Percentiles rank a stretch among this genome's conserved stretches.
phyloP scores from a whole-genome alignment of 176 grass and related monocot genomes.

The Canna indica region DNA sequence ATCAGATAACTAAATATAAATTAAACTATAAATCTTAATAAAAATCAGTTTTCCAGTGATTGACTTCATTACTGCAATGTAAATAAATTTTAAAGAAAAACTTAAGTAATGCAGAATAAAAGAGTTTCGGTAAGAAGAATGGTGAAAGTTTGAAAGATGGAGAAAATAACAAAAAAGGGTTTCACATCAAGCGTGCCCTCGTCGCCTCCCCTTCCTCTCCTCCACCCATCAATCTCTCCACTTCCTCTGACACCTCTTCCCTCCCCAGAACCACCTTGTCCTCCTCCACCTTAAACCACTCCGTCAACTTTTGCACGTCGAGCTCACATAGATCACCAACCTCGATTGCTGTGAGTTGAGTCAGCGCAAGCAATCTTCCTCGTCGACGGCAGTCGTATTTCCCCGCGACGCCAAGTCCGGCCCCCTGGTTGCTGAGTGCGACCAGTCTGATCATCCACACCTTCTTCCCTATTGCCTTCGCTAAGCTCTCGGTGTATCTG shows the following conservation, averaged over 20 bases:
- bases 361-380: constrained; percentile 35
- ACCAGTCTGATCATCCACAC: constrained; percentile 46
- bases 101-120: too few relatives aligned
- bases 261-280: constrained; percentile 11
- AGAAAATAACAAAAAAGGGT: too few relatives aligned
- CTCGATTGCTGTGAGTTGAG: constrained; percentile 27
- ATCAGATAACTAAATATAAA: too few relatives aligned
- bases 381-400: constrained; percentile 22
- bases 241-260: constrained; percentile 28
- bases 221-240: constrained; percentile 37
- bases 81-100: too few relatives aligned
- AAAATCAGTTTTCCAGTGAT: too few relatives aligned
- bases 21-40: too few relatives aligned
- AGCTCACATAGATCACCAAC: constrained; percentile 66
- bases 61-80: too few relatives aligned
- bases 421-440: constrained; percentile 14
- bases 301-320: constrained; percentile 25
- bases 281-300: constrained; percentile 10
- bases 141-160: too few relatives aligned
- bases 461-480: constrained; percentile 17
- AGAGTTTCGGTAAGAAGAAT: too few relatives aligned
- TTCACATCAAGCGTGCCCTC: too few relatives aligned
- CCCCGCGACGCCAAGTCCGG: constrained; percentile 9
- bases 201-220: constrained; percentile 22
- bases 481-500: constrained; percentile 30